Conservation (phyloP, 2,329 filamentous ascomycete genomes). For the Colletotrichum sp. region DNA sequence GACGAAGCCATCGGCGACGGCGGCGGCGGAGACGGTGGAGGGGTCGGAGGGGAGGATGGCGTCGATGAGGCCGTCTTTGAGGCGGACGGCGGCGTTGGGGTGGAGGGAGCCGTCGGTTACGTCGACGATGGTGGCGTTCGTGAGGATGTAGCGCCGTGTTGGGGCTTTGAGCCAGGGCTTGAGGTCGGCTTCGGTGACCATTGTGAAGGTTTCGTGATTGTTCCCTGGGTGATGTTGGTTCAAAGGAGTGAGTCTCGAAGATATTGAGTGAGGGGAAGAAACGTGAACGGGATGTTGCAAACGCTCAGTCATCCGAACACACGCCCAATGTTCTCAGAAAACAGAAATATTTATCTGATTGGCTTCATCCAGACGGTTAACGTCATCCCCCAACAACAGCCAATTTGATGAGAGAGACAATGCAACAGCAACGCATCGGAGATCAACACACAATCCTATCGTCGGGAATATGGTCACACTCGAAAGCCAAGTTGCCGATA, state of each 20-base stretch:
- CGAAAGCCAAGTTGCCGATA: slow-evolving; percentile 1
- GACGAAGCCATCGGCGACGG: slow-evolving; percentile 26
- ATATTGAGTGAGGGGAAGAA: background rate
- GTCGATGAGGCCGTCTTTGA: slow-evolving; percentile 39
- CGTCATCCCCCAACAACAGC: background rate
- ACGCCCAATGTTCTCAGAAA: background rate
- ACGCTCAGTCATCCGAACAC: background rate
- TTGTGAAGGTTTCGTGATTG: background rate
- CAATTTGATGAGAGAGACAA: background rate
- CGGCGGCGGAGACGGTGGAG: background rate
- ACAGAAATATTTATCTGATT: background rate
- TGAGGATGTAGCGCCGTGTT: slow-evolving; percentile 38
- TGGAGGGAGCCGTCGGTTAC: slow-evolving; percentile 36
- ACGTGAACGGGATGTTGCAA: background rate
- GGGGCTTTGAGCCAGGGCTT: slow-evolving; percentile 39
- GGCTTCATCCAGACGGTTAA: background rate
- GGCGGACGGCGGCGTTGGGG: slow-evolving; percentile 32
- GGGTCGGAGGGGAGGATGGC: slow-evolving; percentile 22
- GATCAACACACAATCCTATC: background rate
- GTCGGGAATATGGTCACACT: background rate
- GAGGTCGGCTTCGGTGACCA: slow-evolving; percentile 29
- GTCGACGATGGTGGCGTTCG: slow-evolving; percentile 50
- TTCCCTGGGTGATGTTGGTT: background rate
- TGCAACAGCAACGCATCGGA: background rate
- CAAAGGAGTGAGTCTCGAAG: background rate